These are phyloP conservation scores for Olyra latifolia DNA, from an alignment of 176 grass and related monocot species.

Conservation along the genomic window DNA sequence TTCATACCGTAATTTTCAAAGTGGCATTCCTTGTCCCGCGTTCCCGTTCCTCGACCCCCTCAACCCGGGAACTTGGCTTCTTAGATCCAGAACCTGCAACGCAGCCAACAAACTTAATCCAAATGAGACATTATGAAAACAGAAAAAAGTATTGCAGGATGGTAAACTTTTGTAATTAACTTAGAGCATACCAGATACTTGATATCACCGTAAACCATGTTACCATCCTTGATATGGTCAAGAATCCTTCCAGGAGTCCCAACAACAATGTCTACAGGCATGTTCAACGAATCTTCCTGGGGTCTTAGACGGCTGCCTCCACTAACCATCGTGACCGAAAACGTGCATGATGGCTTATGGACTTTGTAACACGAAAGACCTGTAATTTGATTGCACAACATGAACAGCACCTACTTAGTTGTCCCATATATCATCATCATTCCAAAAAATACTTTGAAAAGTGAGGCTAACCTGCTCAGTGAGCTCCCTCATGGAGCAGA, in stretches of 20 bases:
- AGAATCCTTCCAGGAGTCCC: slow-evolving; percentile 94
- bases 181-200: too few species aligned
- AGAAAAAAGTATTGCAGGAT: too few species aligned
- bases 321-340: slow-evolving; percentile 88
- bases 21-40: too few species aligned
- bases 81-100: too few species aligned
- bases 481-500: slow-evolving; percentile 93
- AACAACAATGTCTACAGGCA: slow-evolving; percentile 88
- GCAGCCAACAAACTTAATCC: too few species aligned
- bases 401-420: slow-evolving; percentile 8
- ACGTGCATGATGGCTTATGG: slow-evolving; percentile 89
- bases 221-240: slow-evolving; percentile 92
- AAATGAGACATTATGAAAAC: too few species aligned
- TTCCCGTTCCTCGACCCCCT: too few species aligned
- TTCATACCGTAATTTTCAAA: too few species aligned
- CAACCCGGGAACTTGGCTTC: too few species aligned
- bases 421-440: neutral
- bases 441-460: slow-evolving; percentile 21
- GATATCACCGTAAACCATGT: too few species aligned
- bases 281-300: slow-evolving; percentile 91
- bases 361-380: slow-evolving; percentile 92
- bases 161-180: too few species aligned
- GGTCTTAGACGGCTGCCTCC: slow-evolving; percentile 85
- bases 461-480: slow-evolving; percentile 67
- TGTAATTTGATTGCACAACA: slow-evolving; percentile 29